phyloP scores from a whole-genome alignment of 192 early-diverging fungal species.

The Cetraspora pellucida region DNA sequence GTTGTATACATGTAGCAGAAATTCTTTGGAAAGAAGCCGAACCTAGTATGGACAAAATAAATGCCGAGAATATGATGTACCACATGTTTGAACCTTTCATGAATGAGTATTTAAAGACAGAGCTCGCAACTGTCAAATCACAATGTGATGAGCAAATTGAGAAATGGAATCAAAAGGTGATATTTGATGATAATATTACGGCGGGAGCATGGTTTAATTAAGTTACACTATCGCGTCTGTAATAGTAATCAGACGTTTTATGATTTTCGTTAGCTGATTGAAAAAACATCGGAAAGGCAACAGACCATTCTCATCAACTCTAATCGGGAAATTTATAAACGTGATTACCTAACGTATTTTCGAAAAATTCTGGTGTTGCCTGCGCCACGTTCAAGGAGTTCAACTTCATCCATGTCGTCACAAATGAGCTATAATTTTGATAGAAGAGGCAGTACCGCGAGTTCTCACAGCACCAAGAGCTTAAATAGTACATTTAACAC shows the following conservation, averaged over 20 bases:
- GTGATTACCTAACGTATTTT: conserved; percentile 58
- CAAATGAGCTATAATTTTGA: conserved; percentile 17
- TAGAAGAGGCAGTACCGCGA: conserved; percentile 16
- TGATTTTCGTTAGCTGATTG: conserved; percentile 8
- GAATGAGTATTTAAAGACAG: conserved; percentile 67
- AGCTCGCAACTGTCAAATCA: conserved; percentile 62
- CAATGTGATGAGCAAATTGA: conserved; percentile 63
- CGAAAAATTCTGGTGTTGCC: conserved; percentile 55
- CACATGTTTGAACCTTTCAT: conserved; percentile 67
- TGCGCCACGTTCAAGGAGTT: conserved; percentile 28
- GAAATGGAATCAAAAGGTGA: conserved; percentile 69
- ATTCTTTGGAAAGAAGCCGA: conserved; percentile 45
- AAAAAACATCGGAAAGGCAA: conserved; percentile 9
- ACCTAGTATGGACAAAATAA: conserved; percentile 51
- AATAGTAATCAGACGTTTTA: not conserved
- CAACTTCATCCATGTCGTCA: conserved; percentile 12
- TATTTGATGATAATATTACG: not conserved
- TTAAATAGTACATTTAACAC: conserved; percentile 36
- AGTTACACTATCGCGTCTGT: not conserved
- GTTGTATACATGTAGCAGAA: conserved; percentile 62
- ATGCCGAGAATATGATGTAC: conserved; percentile 55
- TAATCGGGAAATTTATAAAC: conserved; percentile 46
- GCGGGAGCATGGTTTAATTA: no score
- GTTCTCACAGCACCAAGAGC: conserved; percentile 14
- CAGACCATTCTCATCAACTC: conserved; percentile 36